Conservation (phyloP, 345 rosid genomes). For the Brassica nigra region DNA sequence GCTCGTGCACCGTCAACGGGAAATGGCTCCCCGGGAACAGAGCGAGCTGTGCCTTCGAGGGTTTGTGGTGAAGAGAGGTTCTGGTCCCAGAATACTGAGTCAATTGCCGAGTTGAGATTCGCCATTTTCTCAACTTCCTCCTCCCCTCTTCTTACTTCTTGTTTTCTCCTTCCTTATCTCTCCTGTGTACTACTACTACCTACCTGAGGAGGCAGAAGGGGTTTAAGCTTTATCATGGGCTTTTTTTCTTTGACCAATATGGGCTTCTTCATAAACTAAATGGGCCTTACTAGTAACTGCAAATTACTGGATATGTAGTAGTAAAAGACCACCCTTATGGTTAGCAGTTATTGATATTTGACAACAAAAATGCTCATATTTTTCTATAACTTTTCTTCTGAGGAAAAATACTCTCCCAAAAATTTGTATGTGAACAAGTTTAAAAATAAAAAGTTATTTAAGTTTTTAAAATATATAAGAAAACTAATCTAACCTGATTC, state of each 20-base stretch:
- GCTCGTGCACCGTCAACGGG: slow-evolving; percentile 71
- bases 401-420: too few species aligned
- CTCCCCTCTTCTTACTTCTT: background rate
- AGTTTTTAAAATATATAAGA: background rate
- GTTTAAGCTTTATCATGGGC: slow-evolving; percentile 36
- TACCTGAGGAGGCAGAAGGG: slow-evolving; percentile 7
- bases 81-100: slow-evolving; percentile 81
- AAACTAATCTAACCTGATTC: background rate
- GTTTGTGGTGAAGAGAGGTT: slow-evolving; percentile 62
- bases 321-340: too few species aligned
- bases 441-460: too few species aligned
- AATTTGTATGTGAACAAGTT: too few species aligned
- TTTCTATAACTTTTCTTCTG: too few species aligned
- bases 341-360: background rate
- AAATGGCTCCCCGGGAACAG: slow-evolving; percentile 74
- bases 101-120: slow-evolving; percentile 72
- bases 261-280: background rate
- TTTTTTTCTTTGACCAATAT: background rate
- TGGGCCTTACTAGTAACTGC: background rate
- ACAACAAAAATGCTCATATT: too few species aligned
- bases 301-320: background rate
- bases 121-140: slow-evolving; percentile 53
- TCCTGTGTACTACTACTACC: slow-evolving; percentile 1
- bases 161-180: slow-evolving; percentile 40
- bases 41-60: slow-evolving; percentile 66